Evolutionary conservation across 306 rosid genomes (phyloP), one percentile per base, ranked within the genome.

Genomic region (Begonia loranthoides): DNA sequence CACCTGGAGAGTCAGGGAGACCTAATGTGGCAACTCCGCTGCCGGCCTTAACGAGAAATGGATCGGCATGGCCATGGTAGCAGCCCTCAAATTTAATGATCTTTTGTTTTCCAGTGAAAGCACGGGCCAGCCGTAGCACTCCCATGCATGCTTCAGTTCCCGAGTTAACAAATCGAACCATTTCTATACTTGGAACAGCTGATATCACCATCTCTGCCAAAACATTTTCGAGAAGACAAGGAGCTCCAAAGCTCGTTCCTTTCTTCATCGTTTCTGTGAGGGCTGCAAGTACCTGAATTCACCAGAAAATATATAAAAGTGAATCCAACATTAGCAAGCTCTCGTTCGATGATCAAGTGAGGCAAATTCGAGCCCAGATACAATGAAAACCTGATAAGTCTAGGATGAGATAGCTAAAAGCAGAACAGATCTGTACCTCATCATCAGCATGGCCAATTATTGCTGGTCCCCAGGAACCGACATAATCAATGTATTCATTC

Each of bases 401-500:
- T 19, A 19, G 22, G 22, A 19, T 19, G 36, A 28, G 4, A 28
- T 1, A 1, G 9, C 4, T 28, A 28, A 28, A 28, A 28, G 9
- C 22, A 19, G 22, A 19, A 19, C 22, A 4, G 22, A 19, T 28
- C 3, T 28, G 36, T 60, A 88, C 97, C 94, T 80, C 66, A 64
- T 82, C 92, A 67, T 90, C 92, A 0, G 99, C 94, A 22, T 92
- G 99, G 21, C 99, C 99, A 15, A 92, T 86, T 19, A 92, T 86
- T 6, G 96, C 99, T 28, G 99, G 99, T 15, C 99, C 99, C 99
- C 99, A 90, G 55, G 99, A 90, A 56, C 99, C 96, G 6, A 90
- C 99, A 59, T 90, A 90, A 73, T 90, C 99, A 40, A 90, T 80
- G 70, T 90, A 90, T 46, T 86, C 75, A 34, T 92, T 92, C 50